These are phyloP conservation scores for Beauveria australis DNA, from an alignment of 2,329 filamentous ascomycete species.

Conservation along the genomic window DNA sequence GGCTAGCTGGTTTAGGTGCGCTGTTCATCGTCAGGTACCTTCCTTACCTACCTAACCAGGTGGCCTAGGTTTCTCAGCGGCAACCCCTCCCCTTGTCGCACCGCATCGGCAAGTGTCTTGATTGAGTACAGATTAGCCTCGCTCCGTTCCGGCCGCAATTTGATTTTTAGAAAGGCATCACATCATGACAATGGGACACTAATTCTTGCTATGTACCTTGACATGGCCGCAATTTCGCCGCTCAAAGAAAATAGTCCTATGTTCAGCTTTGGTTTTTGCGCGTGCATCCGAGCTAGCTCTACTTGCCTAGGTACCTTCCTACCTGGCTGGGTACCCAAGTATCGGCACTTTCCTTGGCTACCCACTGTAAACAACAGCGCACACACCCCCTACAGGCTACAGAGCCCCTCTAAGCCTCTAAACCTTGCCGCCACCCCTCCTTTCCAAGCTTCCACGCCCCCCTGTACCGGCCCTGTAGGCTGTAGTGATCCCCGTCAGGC, in stretches of 20 bases:
- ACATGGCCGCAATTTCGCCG: background rate
- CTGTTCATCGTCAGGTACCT: background rate
- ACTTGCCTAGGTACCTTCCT: too few species aligned
- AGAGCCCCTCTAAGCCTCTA: background rate
- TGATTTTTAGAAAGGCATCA: background rate
- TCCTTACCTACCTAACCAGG: too few species aligned
- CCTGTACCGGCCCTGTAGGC: background rate
- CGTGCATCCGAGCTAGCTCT: too few species aligned
- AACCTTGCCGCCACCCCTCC: background rate
- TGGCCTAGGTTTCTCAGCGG: background rate
- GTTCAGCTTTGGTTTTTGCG: too few species aligned
- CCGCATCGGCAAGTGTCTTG: slow-evolving; percentile 3
- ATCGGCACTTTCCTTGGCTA: background rate
- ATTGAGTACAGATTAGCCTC: background rate
- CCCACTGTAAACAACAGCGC: background rate
- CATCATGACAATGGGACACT: too few species aligned
- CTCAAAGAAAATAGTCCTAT: too few species aligned
- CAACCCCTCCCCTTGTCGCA: background rate
- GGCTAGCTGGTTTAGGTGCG: slow-evolving; percentile 1
- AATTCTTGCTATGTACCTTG: background rate
- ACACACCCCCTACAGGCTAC: background rate
- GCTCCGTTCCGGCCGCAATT: background rate
- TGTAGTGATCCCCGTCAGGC: too few species aligned
- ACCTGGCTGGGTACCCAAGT: too few species aligned
- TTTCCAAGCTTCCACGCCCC: too few species aligned